These are phyloP conservation scores for Penicillium roqueforti DNA, from an alignment of 495 filamentous ascomycete genomes.

Conservation along the genomic window DNA sequence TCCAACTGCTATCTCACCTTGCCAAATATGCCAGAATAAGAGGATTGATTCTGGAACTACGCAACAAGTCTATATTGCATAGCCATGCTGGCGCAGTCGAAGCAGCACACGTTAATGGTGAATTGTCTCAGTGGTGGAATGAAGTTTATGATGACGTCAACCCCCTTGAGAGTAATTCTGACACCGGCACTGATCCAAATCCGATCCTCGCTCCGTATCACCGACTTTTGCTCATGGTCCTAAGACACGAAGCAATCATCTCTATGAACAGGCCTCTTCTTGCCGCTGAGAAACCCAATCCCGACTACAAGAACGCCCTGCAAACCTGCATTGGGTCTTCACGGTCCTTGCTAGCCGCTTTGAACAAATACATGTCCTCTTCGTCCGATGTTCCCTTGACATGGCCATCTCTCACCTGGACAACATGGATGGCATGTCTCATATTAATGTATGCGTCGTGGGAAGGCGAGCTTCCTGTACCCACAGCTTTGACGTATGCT, in stretches of 20 bases:
- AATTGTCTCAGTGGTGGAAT: constrained; percentile 45
- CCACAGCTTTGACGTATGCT: constrained; percentile 33
- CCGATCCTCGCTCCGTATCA: constrained; percentile 28
- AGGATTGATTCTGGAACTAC: constrained; percentile 42
- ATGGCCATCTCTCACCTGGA: constrained; percentile 48
- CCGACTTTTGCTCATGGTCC: constrained; percentile 31
- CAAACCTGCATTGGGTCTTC: constrained; percentile 44
- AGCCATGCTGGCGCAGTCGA: constrained; percentile 32
- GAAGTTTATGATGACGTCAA: constrained; percentile 44
- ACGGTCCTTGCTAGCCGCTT: constrained; percentile 33
- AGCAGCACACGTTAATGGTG: constrained; percentile 35
- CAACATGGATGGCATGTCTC: constrained; percentile 47
- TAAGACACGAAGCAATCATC: constrained; percentile 42
- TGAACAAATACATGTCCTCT: constrained; percentile 29
- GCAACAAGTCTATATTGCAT: constrained; percentile 45
- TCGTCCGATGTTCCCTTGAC: constrained; percentile 25
- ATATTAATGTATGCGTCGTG: constrained; percentile 44
- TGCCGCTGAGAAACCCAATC: constrained; percentile 30
- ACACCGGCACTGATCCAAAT: background rate
- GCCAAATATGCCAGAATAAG: constrained; percentile 41
- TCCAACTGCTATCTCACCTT: constrained; percentile 34
- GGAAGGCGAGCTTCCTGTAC: constrained; percentile 32
- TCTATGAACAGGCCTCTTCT: constrained; percentile 43
- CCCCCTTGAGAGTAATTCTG: constrained; percentile 24
- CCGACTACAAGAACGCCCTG: constrained; percentile 41